These are phyloP conservation scores for Platismatia glauca DNA, from an alignment of 495 filamentous ascomycete species.

Conservation along the genomic window DNA sequence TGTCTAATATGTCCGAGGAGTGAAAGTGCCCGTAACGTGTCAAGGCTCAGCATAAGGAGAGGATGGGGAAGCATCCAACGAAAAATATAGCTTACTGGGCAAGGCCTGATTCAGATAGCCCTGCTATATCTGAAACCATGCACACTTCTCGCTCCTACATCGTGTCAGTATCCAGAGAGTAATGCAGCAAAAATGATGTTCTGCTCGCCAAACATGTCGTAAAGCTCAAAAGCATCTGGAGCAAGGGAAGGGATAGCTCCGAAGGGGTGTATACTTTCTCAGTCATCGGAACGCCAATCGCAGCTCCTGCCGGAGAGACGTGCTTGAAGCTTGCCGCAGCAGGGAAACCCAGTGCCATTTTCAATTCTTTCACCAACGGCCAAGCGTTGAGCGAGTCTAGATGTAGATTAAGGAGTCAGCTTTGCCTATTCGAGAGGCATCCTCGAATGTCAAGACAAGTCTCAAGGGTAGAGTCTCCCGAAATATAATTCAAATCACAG, in stretches of 20 bases:
- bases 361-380: constrained; percentile 93
- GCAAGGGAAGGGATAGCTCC: background rate
- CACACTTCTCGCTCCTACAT: constrained; percentile 84
- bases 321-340: constrained; percentile 99
- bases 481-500: background rate
- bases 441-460: background rate
- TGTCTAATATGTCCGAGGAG: background rate
- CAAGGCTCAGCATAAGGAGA: background rate
- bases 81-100: background rate
- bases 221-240: background rate
- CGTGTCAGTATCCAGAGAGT: background rate
- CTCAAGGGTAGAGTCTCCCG: background rate
- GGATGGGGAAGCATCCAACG: background rate
- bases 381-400: constrained; percentile 93
- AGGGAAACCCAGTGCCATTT: constrained; percentile 74
- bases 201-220: background rate
- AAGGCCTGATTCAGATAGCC: constrained; percentile 64
- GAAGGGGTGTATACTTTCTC: constrained; percentile 28
- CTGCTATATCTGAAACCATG: constrained; percentile 93
- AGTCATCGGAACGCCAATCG: constrained; percentile 77
- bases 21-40: background rate
- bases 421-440: background rate
- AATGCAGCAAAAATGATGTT: background rate
- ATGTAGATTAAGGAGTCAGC: background rate
- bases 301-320: constrained; percentile 92